phyloP scores from a whole-genome alignment of 2,329 filamentous ascomycete genomes.

The Phialophora macrospora region DNA sequence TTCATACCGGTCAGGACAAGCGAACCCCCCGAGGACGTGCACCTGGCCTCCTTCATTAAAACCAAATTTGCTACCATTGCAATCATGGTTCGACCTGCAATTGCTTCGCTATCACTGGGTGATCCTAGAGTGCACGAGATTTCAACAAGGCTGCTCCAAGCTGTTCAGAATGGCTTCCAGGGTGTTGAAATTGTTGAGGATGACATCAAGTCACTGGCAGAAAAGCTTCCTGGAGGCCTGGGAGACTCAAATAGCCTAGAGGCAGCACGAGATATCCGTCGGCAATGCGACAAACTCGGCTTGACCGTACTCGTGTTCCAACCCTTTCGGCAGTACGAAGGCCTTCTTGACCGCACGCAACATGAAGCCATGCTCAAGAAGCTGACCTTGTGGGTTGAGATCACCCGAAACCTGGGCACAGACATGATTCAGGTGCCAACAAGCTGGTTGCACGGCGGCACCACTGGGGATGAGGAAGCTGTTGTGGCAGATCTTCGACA shows the following conservation, averaged over 20 bases:
- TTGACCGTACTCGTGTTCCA: constrained; percentile 49
- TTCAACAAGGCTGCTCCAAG: constrained; percentile 1
- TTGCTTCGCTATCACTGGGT: constrained; percentile 22
- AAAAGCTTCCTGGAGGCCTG: constrained; percentile 1
- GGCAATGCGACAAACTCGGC: constrained; percentile 15
- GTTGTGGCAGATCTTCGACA: constrained; percentile 14
- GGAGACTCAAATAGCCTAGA: constrained; percentile 9
- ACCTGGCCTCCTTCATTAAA: background rate
- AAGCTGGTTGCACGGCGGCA: constrained; percentile 63
- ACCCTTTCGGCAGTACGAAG: constrained; percentile 78
- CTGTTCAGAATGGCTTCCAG: constrained; percentile 17
- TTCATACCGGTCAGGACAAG: background rate
- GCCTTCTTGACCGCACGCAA: constrained; percentile 66
- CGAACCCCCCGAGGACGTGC: background rate
- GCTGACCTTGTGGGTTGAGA: constrained; percentile 69
- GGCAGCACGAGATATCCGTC: constrained; percentile 9
- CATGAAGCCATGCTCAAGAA: constrained; percentile 65
- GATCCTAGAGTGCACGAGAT: constrained; percentile 16
- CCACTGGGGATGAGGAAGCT: constrained; percentile 54
- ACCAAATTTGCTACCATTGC: background rate
- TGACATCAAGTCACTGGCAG: constrained; percentile 11
- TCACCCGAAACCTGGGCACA: constrained; percentile 68
- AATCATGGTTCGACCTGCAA: constrained; percentile 11
- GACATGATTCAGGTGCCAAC: constrained; percentile 75
- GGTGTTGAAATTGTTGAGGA: constrained; percentile 21